Base-by-base conservation (phyloP, 805 yeast genomes). In the Kazachstania psychrophila region DNA sequence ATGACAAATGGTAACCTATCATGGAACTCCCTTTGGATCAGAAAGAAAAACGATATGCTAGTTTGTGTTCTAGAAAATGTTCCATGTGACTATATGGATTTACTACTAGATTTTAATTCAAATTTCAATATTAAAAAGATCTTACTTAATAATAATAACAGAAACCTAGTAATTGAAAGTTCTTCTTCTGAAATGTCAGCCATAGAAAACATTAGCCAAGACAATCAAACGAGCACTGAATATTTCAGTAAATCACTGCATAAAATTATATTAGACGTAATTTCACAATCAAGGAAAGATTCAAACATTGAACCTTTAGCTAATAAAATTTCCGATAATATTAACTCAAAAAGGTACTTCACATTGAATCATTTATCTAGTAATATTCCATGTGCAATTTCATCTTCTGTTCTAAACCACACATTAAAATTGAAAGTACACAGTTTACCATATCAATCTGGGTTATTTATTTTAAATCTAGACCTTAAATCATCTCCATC, bases 21-120 rank as follows among this genome's bases (percentile, higher is more conserved):
- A 13, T 37, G 40, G 40, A 24, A 25, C n/a, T 40, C 49, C 5
- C 6, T 33, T 14, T 88, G 96, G 95, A 94, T 89, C 1, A 87
- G 86, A 48, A 65, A 73, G 40, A 74, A 76, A 46, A 77, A 77
- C 2, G 73, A 73, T 31, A 58, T 81, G 39, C 68, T 86, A 34
- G 79, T 85, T 35, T 77, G 88, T 62, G 84, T 84, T 64, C 78
- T 87, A 52, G 94, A 86, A 49, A 92, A 84, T 52, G 83, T 85
- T 19, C 82, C 75, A 2, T 73, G 79, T 48, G 75, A 70, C 47
- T 74, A 78, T 6, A 64, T 75, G 40, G 82, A 77, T 51, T 54
- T 77, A 10, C 54, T 65, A 4, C 58, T 76, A 14, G 63, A 62
- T 28, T 31, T 51, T 26, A 45, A 47, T 11, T 52, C 51, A 5